Base-by-base conservation (phyloP, 768 basidiomycete species). In the Lactarius quietus region DNA sequence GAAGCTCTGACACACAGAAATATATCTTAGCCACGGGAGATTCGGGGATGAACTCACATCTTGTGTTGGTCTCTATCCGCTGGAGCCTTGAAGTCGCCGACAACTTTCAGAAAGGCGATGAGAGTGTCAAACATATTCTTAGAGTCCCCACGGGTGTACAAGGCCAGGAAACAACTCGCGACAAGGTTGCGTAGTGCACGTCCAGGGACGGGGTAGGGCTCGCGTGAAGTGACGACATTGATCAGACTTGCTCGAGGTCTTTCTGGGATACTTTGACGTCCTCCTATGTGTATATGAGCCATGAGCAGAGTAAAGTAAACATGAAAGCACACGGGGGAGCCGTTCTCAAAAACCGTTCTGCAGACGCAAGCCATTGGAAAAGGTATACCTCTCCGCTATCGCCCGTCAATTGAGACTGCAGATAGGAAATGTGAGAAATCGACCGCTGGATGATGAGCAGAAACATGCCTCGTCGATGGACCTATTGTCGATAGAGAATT, bases 121-220 rank as follows among this genome's bases (percentile, higher is more conserved):
- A 96, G 75, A 6, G 90, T 90, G 72, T 99, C 96, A 70, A 95
- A 98, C 62, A 98, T 76, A 1, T 88, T 85, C 75, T 87, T 84
- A 0, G 89, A 88, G 73, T 98, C 95, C 70, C 90, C 92, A 20
- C 87, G 84, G 38, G 81, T 83, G 76, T 95, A 95, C 18, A 96
- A 68, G 26, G 79, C 74, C 51, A 92, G 75, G 54, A 98, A 77
- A 71, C 93, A 94, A 80, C 91, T 80, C 10, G 90, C 85, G 55
- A 90, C 84, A 6, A 93, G 79, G 64, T 89, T 88, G 45, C 96
- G 84, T 51, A 94, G 77, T 3, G 93, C 92, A 12, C 95, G 88
- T 52, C 96, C 96, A 1, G 96, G 95, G 33, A 82, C 75, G n/a
- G 95, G 92, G 70, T 87, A 89, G 14, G 81, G 81, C 8, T 85